Percentiles rank a stretch among this genome's conserved stretches.
These are phyloP conservation scores for Crithidia bombi DNA, from an alignment of 208 protist species.

Conservation along the genomic window DNA sequence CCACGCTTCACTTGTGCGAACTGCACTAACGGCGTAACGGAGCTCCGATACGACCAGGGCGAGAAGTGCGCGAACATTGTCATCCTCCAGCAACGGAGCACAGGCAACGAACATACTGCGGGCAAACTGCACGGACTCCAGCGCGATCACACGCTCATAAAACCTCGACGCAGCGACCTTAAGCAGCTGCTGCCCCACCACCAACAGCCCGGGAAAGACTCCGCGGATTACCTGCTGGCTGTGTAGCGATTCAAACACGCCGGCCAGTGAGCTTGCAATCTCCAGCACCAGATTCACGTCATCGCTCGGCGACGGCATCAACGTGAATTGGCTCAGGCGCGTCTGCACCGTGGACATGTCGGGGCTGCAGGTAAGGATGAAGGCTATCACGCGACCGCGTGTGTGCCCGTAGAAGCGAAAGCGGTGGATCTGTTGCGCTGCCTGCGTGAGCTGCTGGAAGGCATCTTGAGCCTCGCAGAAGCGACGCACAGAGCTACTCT, in stretches of 20 bases:
- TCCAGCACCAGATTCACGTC: conserved; percentile 47
- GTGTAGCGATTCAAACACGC: conserved; percentile 53
- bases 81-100: conserved; percentile 46
- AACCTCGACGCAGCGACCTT: conserved; percentile 30
- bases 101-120: conserved; percentile 57
- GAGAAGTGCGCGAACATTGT: conserved; percentile 38
- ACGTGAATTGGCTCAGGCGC: conserved; percentile 16
- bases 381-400: conserved; percentile 52
- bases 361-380: conserved; percentile 44
- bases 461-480: conserved; percentile 22
- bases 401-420: conserved; percentile 39
- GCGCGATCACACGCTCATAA: conserved; percentile 41
- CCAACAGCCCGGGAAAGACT: conserved; percentile 39
- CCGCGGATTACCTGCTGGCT: conserved; percentile 44
- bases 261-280: conserved; percentile 35
- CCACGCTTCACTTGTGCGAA: conserved; percentile 39
- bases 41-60: conserved; percentile 39
- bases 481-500: conserved; percentile 34
- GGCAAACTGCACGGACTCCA: conserved; percentile 46
- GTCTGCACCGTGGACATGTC: conserved; percentile 22
- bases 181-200: conserved; percentile 33
- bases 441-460: conserved; percentile 26
- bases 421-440: conserved; percentile 21
- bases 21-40: conserved; percentile 13
- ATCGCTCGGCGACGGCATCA: conserved; percentile 7